These are phyloP conservation scores for Flaveria trinervia DNA, from an alignment of 129 eudicot species.

Conservation along the genomic window DNA sequence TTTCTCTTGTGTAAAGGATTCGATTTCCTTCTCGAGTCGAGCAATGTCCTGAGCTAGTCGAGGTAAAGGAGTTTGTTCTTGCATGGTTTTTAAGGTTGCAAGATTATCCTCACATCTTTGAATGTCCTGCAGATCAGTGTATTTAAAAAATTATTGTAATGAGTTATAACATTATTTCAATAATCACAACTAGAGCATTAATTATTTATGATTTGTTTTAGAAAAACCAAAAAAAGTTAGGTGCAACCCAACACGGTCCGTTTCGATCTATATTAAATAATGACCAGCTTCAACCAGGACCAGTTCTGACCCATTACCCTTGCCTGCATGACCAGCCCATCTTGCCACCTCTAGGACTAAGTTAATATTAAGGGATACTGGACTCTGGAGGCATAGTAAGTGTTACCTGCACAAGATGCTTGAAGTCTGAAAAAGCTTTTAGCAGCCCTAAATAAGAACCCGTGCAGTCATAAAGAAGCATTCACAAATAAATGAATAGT, in stretches of 20 bases:
- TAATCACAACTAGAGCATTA: neutral
- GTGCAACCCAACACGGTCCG: neutral
- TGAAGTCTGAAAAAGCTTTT: slow-evolving; percentile 94
- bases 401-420: slow-evolving; percentile 93
- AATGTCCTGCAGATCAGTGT: slow-evolving; percentile 62
- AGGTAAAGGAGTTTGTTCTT: slow-evolving; percentile 71
- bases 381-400: neutral
- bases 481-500: slow-evolving; percentile 89
- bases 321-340: neutral
- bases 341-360: neutral
- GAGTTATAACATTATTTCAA: neutral
- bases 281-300: neutral
- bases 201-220: neutral
- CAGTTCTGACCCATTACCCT: neutral
- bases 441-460: slow-evolving; percentile 86
- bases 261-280: neutral
- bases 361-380: neutral
- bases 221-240: too few species aligned
- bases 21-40: slow-evolving; percentile 82
- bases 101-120: slow-evolving; percentile 83
- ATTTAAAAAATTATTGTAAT: neutral
- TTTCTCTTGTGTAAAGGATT: slow-evolving; percentile 72
- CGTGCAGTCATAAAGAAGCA: slow-evolving; percentile 99
- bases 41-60: slow-evolving; percentile 75
- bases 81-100: slow-evolving; percentile 72